Conservation (phyloP, 768 basidiomycete genomes). For the Mycena albidolilacea region DNA sequence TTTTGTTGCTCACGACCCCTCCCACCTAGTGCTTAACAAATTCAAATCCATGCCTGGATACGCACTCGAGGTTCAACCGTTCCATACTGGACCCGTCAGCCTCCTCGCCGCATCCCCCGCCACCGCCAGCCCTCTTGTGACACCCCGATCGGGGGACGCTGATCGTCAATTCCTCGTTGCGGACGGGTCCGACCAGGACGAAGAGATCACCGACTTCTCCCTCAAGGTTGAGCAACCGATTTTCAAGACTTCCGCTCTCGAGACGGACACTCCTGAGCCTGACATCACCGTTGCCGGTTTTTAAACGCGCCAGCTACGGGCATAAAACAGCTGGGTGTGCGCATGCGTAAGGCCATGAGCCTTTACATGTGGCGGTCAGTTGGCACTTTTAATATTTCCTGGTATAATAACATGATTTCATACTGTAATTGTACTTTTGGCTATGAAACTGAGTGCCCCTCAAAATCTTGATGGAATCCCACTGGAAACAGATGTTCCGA, state of each 20-base stretch:
- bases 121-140: background rate
- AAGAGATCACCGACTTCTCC: background rate
- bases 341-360: background rate
- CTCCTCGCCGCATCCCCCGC: background rate
- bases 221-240: background rate
- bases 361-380: no score
- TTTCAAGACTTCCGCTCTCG: background rate
- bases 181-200: background rate
- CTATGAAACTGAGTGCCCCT: no score
- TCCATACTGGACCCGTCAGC: background rate
- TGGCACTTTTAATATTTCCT: no score
- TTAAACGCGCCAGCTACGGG: background rate
- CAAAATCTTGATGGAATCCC: no score
- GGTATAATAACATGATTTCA: no score
- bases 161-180: background rate
- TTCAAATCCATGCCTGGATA: background rate
- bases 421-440: no score
- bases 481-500: no score
- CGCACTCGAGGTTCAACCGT: background rate
- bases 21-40: background rate
- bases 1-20: background rate
- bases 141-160: background rate
- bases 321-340: background rate
- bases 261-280: background rate
- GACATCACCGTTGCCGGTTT: background rate